These are phyloP conservation scores for Haplosporangium sp. DNA, from an alignment of 371 early-diverging fungal genomes.

Conservation along the genomic window DNA sequence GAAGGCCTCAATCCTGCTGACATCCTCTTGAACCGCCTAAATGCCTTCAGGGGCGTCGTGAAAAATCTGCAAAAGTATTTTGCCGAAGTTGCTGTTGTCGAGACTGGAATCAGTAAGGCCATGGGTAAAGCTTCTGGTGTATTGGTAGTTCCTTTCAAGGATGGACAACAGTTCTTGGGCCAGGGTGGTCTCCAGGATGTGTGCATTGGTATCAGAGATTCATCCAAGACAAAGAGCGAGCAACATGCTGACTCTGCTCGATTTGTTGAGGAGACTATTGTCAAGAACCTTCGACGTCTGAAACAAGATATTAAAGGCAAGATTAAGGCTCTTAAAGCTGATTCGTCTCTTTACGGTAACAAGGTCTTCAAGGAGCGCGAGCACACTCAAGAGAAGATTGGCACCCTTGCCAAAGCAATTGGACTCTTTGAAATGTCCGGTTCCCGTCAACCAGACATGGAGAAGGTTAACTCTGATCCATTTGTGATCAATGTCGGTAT, in stretches of 20 bases:
- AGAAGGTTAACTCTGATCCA: conserved; percentile 46
- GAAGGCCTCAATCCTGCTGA: conserved; percentile 50
- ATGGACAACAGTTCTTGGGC: conserved; percentile 52
- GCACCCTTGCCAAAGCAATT: conserved; percentile 45
- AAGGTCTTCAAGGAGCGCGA: conserved; percentile 54
- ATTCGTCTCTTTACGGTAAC: conserved; percentile 41
- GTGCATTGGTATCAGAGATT: conserved; percentile 33
- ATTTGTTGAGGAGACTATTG: conserved; percentile 52
- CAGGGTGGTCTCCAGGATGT: conserved; percentile 51
- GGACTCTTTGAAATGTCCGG: conserved; percentile 48
- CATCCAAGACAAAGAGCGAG: conserved; percentile 38
- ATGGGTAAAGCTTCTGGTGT: conserved; percentile 41
- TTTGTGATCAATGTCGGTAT: conserved; percentile 48
- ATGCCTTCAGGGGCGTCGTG: conserved; percentile 36
- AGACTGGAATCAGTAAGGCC: conserved; percentile 40
- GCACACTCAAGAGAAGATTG: conserved; percentile 41
- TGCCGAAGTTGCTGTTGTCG: conserved; percentile 37
- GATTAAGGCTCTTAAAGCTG: conserved; percentile 50
- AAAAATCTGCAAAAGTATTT: conserved; percentile 53
- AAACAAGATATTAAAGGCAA: conserved; percentile 53
- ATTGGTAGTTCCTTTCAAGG: conserved; percentile 47
- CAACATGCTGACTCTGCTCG: conserved; percentile 47
- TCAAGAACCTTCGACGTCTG: conserved; percentile 46
- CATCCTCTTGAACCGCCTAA: conserved; percentile 40
- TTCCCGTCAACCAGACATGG: conserved; percentile 46